Base-by-base conservation (phyloP, 768 basidiomycete genomes). In the Tylopilus plumbeoviolaceoides region DNA sequence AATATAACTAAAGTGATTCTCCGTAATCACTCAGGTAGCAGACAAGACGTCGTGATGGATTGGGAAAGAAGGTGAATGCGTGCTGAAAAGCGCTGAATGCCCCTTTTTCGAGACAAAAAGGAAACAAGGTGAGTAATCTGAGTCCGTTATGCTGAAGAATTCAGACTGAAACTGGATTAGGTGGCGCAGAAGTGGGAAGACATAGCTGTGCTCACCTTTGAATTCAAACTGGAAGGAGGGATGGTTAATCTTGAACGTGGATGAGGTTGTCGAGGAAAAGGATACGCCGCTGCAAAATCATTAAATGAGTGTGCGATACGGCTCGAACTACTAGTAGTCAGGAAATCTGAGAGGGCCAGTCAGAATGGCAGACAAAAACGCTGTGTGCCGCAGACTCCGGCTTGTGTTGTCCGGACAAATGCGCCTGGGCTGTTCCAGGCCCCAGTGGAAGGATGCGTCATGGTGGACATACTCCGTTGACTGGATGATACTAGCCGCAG, bases 151-250 rank as follows among this genome's bases (percentile, higher is more conserved):
- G n/a, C n/a, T n/a, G n/a, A 36, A 36, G 35, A 23, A 23, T 23
- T 23, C 23, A 23, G 23, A 23, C 23, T 23, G 23, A 23, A 5
- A 44, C 59, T 51, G 51, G 48, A 51, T 17, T 4, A 7, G 31
- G 23, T 10, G 35, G 38, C 12, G 28, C 23, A 23, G 23, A 23
- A 23, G 42, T 11, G 21, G 28, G n/a, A 21, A 41, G 47, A 48
- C 42, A 45, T 21, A 38, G 36, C 17, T 48, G 44, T 27, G 46
- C 50, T 49, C 45, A 38, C 51, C 63, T 66, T 66, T 64, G 48
- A 63, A 61, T 63, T 50, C 47, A 42, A n/a, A 55, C 63, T 41
- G 40, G 14, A 10, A 21, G 33, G 9, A 21, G 5, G 20, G 42
- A 30, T 14, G 11, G 35, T 3, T 42, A 48, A 51, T 61, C 46